phyloP scores from a whole-genome alignment of 148 eudicot genomes.

The Amaranthus cruentus region DNA sequence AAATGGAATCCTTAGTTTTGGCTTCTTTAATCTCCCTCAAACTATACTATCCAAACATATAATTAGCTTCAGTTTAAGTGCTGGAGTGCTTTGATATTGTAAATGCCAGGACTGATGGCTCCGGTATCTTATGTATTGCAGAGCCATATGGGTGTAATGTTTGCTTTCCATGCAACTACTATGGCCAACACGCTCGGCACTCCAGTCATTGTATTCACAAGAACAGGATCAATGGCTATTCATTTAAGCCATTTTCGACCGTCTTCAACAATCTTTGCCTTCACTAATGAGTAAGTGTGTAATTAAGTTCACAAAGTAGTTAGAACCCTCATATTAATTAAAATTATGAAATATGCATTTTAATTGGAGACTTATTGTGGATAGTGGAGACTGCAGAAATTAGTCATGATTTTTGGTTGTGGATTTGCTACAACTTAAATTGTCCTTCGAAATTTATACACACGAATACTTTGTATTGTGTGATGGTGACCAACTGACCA shows the following conservation, averaged over 20 bases:
- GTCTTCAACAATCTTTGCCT: constrained; percentile 82
- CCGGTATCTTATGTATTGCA: constrained; percentile 27
- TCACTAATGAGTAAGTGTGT: constrained; percentile 78
- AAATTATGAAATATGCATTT: background rate
- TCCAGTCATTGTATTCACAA: constrained; percentile 93
- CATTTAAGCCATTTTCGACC: constrained; percentile 86
- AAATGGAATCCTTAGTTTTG: too few relatives aligned
- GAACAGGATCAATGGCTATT: constrained; percentile 98
- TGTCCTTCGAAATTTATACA: too few relatives aligned
- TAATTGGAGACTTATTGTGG: background rate
- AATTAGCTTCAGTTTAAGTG: background rate
- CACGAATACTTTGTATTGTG: too few relatives aligned
- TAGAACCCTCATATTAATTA: background rate
- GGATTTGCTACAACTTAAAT: background rate
- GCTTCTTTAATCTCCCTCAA: too few relatives aligned
- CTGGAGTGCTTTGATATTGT: background rate
- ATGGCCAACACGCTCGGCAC: constrained; percentile 82
- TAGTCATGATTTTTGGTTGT: background rate
- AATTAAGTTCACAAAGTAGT: background rate
- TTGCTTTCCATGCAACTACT: constrained; percentile 90
- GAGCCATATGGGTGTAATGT: constrained; percentile 86
- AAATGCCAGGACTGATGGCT: constrained; percentile 3
- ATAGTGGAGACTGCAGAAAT: background rate
- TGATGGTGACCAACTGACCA: too few relatives aligned
- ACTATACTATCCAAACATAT: too few relatives aligned